These are phyloP conservation scores for Cocos nucifera DNA, from an alignment of 176 grass and related monocot genomes.

Conservation along the genomic window DNA sequence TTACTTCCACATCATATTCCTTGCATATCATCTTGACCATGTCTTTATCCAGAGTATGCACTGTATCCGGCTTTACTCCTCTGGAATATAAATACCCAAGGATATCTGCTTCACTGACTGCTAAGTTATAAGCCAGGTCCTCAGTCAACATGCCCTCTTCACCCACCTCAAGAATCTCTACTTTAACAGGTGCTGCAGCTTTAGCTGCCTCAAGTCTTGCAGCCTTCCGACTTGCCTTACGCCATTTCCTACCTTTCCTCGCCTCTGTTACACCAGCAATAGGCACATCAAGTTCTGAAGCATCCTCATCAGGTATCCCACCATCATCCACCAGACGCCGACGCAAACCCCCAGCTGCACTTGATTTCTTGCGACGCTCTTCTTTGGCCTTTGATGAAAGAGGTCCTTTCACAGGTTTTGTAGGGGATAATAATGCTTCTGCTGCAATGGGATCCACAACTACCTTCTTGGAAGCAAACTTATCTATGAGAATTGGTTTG, in stretches of 20 bases:
- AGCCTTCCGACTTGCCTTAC: constrained; percentile 62
- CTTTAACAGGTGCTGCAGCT: constrained; percentile 76
- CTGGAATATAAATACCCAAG: constrained; percentile 48
- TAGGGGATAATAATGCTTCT: constrained; percentile 41
- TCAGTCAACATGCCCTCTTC: constrained; percentile 81
- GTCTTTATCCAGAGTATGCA: constrained; percentile 68
- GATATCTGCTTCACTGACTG: constrained; percentile 60
- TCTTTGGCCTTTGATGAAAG: constrained; percentile 42
- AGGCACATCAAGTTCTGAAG: constrained; percentile 32
- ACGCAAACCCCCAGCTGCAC: constrained; percentile 25
- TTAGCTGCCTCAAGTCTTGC: constrained; percentile 58
- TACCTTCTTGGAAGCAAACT: constrained; percentile 68
- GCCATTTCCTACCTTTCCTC: constrained; percentile 86
- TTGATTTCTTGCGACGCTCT: constrained; percentile 47
- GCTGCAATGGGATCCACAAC: constrained; percentile 52
- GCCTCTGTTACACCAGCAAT: constrained; percentile 43
- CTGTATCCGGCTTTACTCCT: constrained; percentile 47
- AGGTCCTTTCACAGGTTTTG: constrained; percentile 51
- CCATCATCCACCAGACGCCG: constrained; percentile 31
- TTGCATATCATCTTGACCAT: constrained; percentile 94
- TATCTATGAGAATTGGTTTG: constrained; percentile 90
- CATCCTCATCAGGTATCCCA: constrained; percentile 34
- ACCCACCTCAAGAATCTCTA: constrained; percentile 92
- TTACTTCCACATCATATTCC: constrained; percentile 90
- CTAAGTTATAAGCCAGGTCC: constrained; percentile 74